These are phyloP conservation scores for Bodo saltans DNA, from an alignment of 78 protist genomes.

Conservation along the genomic window DNA sequence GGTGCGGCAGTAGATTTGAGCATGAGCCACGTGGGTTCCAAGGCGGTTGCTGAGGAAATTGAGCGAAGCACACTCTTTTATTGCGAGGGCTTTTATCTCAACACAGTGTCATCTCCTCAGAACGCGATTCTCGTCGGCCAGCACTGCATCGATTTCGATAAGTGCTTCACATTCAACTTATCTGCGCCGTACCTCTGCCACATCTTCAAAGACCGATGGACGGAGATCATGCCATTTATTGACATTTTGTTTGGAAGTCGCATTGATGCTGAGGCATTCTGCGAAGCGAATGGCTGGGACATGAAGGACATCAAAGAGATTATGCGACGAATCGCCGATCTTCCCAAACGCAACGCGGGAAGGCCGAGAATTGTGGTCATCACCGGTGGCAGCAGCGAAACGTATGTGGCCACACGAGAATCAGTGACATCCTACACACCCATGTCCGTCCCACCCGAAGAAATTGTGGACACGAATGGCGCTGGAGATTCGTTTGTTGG, in stretches of 20 bases:
- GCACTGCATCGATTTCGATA: constrained; percentile 68
- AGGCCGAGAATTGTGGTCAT: constrained; percentile 73
- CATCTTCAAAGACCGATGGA: constrained; percentile 62
- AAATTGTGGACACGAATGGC: constrained; percentile 91
- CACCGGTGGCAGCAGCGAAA: constrained; percentile 81
- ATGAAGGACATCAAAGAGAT: constrained; percentile 46
- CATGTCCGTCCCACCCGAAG: constrained; percentile 25
- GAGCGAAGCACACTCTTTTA: constrained; percentile 53
- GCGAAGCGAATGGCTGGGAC: constrained; percentile 50
- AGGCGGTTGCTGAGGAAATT: constrained; percentile 48
- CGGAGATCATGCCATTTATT: constrained; percentile 61
- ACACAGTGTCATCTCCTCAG: constrained; percentile 69
- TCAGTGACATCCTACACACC: constrained; percentile 34
- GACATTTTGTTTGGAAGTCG: constrained; percentile 89
- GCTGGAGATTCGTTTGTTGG: constrained; percentile 96
- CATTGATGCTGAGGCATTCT: constrained; percentile 67
- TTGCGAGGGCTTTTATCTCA: constrained; percentile 80
- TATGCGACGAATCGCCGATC: constrained; percentile 46
- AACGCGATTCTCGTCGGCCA: constrained; percentile 54
- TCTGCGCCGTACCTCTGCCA: constrained; percentile 84
- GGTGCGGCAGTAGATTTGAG: constrained; percentile 86
- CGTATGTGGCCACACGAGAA: constrained; percentile 59
- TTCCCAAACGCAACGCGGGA: constrained; percentile 56
- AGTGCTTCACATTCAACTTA: constrained; percentile 68
- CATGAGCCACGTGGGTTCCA: constrained; percentile 29